Evolutionary conservation across 805 yeast species (phyloP).

Genomic region (Pichia eremophila): DNA sequence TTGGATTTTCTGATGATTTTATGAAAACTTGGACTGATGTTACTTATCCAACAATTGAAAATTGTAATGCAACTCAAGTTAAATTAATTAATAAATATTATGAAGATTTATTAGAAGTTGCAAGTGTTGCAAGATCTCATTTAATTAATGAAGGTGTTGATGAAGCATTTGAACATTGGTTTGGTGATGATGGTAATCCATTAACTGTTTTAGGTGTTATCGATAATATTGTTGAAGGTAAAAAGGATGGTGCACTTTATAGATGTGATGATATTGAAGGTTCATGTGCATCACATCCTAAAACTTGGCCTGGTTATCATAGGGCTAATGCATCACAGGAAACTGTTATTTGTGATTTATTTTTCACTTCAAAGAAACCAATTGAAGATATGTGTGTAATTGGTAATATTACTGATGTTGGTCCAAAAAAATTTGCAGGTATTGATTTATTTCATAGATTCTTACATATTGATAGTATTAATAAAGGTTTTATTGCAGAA

Average conservation of each 20-base stretch:
- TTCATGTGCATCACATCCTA: conserved; percentile 22
- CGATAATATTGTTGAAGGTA: conserved; percentile 26
- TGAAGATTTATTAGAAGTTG: conserved; percentile 25
- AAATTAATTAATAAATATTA: conserved; percentile 20
- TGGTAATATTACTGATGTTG: conserved; percentile 25
- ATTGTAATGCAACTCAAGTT: conserved; percentile 14
- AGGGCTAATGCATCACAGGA: conserved; percentile 29
- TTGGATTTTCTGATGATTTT: neutral
- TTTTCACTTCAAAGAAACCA: conserved; percentile 26
- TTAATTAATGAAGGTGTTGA: conserved; percentile 26
- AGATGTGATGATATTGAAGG: conserved; percentile 34
- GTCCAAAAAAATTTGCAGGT: conserved; percentile 27
- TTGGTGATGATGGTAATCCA: conserved; percentile 27
- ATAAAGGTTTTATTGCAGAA: conserved; percentile 27
- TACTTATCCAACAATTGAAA: conserved; percentile 7
- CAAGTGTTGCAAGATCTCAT: conserved; percentile 29
- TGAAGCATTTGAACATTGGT: conserved; percentile 28
- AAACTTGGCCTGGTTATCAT: conserved; percentile 33
- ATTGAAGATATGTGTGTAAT: conserved; percentile 27
- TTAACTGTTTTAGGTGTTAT: conserved; percentile 29
- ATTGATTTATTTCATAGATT: conserved; percentile 31
- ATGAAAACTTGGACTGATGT: conserved; percentile 5
- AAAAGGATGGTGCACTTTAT: conserved; percentile 26
- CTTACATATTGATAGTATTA: conserved; percentile 28
- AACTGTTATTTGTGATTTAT: conserved; percentile 32